Base-by-base conservation (phyloP, 331 rosid species). In the Malus hybrid region DNA sequence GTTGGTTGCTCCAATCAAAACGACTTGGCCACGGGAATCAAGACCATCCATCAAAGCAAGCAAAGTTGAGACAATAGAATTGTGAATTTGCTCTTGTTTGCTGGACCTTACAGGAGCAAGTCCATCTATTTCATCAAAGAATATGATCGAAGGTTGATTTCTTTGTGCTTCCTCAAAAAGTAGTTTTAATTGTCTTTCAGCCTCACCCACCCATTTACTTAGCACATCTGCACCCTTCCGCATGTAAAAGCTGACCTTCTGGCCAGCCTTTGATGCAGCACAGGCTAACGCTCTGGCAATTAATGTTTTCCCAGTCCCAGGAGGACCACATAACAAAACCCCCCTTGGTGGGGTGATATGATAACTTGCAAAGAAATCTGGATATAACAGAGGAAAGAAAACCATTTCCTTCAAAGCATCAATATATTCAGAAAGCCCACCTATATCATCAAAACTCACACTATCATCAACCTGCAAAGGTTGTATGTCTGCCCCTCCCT, bases 1-100 rank as follows among this genome's bases (percentile, higher is more conserved):
- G 76, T 95, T 95, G 65, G 99, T 95, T 56, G 99, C 99, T 79
- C 99, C 99, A 65, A 95, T 95, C 73, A 95, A 90, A 79, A 95
- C 99, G 31, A 95, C 99, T 80, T 95, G 99, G 36, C 99, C 99
- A 52, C 99, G 97, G 80, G 99, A 95, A 81, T 95, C 99, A 81
- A 95, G 97, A 71, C 99, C 99, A 82, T 95, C 99, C 99, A 95
- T 95, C 89, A 95, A 77, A 74, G 99, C 99, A 88, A 95, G 99
- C 90, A 95, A 80, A 44, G 99, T 95, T 70, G 99, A 95, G 67
- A 95, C 99, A 70, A 95, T 95, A 73, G 99, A 95, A 86, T 95
- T 95, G 81, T 95, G 99, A 83, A 95, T 95, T 83, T 95, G 99
- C 77, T 95, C 99, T 80, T 90, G 97, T 86, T 95, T 95, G 86